Base-by-base conservation (phyloP, 2,329 filamentous ascomycete genomes). In the Conoideocrella luteorostrata region DNA sequence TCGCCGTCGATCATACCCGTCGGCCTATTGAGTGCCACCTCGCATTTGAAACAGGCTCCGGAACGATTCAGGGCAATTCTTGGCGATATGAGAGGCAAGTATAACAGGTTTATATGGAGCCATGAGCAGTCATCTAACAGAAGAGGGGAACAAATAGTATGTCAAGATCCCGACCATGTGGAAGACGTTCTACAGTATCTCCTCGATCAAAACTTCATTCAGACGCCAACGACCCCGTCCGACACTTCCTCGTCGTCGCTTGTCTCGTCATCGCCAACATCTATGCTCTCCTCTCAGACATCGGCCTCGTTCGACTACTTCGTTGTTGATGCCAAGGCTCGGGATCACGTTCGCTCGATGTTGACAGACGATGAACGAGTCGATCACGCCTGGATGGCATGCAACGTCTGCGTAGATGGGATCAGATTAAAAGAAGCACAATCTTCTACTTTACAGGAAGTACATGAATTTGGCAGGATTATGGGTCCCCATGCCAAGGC, bases 401-500 rank as follows among this genome's bases (percentile, higher is more conserved):
- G 54, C 39, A 54, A 47, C 13, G 41, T 54, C 3, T 57, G 56
- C 36, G 50, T 52, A 10, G 49, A 55, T 26, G 50, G 50, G 13
- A 53, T 58, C 30, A 50, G 45, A 24, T 36, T 47, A 15, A 47
- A 48, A 4, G 49, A 53, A n/a, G 40, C 47, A 5, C 42, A 50
- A 22, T 53, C 54, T 4, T 41, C 45, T 2, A 51, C 47, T 6
- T 40, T 57, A 13, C 48, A 43, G 5, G 48, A 56, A 40, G 51
- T 56, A 6, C 53, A 57, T 17, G 51, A 51, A 9, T 57, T 56
- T 43, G 50, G 48, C 11, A 50, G 53, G 18, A 47, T 55, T 34
- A 56, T 58, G 46, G 53, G 49, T n/a, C 54, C 54, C 6, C 56
- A 58, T 41, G 56, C 53, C 35, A 55, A 54, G 30, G 43, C 50